Percentiles rank a stretch among this genome's conserved stretches.
phyloP scores from a whole-genome alignment of 257 asterid species.

The Apocynum venetum region DNA sequence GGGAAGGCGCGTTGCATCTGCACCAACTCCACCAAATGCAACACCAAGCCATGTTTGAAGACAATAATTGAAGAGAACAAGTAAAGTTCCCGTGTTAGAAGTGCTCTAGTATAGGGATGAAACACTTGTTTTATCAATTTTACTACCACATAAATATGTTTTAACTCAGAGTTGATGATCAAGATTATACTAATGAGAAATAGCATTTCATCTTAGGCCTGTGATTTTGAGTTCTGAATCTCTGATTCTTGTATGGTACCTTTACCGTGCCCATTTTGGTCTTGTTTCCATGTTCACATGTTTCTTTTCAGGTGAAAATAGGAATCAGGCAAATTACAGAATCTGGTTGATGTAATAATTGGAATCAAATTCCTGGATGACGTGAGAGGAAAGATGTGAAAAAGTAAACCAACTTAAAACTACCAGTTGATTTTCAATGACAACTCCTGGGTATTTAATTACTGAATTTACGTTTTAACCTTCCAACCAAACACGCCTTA shows the following conservation, averaged over 20 bases:
- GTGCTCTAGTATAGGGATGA: not conserved
- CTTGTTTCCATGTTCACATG: not conserved
- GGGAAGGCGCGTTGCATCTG: constrained; percentile 41
- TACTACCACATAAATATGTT: not conserved
- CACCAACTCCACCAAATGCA: constrained; percentile 30
- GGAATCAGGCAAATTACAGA: not conserved
- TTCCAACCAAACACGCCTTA: not conserved
- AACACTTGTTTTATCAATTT: not conserved
- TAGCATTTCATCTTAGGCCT: not conserved
- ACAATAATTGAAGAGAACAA: not conserved
- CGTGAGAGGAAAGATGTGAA: not conserved
- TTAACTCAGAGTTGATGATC: not conserved
- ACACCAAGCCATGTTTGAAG: constrained; percentile 33
- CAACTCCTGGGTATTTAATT: not conserved
- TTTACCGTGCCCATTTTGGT: not conserved
- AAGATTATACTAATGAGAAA: not conserved
- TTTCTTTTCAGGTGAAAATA: not conserved
- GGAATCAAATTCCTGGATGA: too few species aligned
- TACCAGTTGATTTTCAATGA: not conserved
- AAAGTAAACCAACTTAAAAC: not conserved
- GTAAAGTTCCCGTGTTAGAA: not conserved
- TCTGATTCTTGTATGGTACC: not conserved
- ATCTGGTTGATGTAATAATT: too few species aligned
- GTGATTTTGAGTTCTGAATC: not conserved
- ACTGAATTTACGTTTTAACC: not conserved